Conservation (phyloP, 2,329 filamentous ascomycete species). For the Pseudogymnoascus pannorum region DNA sequence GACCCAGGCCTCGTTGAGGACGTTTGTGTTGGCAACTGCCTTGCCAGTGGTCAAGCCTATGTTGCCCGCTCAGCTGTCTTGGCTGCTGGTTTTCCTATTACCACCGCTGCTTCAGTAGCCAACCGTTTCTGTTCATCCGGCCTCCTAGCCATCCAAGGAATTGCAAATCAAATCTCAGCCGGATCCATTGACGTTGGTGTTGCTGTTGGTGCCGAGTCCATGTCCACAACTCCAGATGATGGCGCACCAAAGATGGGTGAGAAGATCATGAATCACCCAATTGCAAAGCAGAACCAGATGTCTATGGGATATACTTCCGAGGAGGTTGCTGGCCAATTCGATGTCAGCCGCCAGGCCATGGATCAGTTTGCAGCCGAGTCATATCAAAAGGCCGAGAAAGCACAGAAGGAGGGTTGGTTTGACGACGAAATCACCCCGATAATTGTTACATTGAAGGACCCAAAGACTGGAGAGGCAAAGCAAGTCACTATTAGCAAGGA, state of each 20-base stretch:
- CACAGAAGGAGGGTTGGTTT: conserved; percentile 80
- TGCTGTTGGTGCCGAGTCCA: conserved; percentile 93
- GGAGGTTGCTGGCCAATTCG: conserved; percentile 80
- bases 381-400: conserved; percentile 79
- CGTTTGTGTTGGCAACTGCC: conserved; percentile 80
- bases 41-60: conserved; percentile 89
- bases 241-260: conserved; percentile 87
- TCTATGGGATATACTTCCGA: conserved; percentile 92
- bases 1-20: conserved; percentile 84
- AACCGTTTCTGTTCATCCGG: conserved; percentile 94
- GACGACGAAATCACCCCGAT: conserved; percentile 83
- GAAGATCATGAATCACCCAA: conserved; percentile 66
- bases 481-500: conserved; percentile 73
- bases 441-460: conserved; percentile 71
- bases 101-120: conserved; percentile 70
- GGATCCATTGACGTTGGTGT: conserved; percentile 94
- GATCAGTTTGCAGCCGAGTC: conserved; percentile 82
- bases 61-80: conserved; percentile 83
- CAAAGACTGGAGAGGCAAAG: conserved; percentile 79
- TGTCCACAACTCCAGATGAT: conserved; percentile 70
- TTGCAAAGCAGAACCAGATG: conserved; percentile 89
- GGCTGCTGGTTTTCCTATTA: conserved; percentile 81
- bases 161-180: conserved; percentile 81
- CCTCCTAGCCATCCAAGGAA: conserved; percentile 82
- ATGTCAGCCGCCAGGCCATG: conserved; percentile 63